phyloP scores from a whole-genome alignment of 2,329 filamentous ascomycete species.

The Scedosporium dehoogii region DNA sequence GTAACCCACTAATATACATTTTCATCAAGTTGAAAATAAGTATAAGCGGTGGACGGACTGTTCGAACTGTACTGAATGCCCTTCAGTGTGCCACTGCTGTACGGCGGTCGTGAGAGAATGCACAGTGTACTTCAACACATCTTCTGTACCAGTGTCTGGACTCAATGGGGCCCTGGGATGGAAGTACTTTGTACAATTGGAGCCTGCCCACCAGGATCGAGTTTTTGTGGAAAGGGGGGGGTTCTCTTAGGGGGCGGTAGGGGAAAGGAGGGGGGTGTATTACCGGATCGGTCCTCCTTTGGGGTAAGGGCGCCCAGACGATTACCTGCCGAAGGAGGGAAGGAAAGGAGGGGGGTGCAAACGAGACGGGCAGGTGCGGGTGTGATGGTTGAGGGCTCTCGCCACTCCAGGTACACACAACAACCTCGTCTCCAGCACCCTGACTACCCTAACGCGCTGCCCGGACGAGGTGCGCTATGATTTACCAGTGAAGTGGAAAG shows the following conservation, averaged over 20 bases:
- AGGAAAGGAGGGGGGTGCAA: background rate
- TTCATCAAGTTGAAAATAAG: background rate
- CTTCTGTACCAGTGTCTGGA: background rate
- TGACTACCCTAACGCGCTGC: background rate
- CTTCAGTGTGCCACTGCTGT: background rate
- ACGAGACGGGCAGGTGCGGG: background rate
- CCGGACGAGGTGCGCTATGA: no score
- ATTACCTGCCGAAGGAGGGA: background rate
- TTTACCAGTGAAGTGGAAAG: no score
- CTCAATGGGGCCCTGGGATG: background rate
- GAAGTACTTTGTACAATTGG: background rate
- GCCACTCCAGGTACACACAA: background rate
- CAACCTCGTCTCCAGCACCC: background rate
- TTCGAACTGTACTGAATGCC: background rate
- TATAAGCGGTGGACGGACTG: background rate
- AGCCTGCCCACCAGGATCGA: background rate
- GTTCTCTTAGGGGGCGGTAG: background rate
- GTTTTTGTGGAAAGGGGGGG: background rate
- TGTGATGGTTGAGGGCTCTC: background rate
- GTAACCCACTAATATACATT: background rate
- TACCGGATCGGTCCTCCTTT: background rate
- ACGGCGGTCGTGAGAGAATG: background rate
- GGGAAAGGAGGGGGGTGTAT: background rate
- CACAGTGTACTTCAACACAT: background rate
- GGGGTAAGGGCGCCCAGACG: background rate